Evolutionary conservation across 805 yeast species (phyloP).

Genomic region (Dipodascus geniculatus): DNA sequence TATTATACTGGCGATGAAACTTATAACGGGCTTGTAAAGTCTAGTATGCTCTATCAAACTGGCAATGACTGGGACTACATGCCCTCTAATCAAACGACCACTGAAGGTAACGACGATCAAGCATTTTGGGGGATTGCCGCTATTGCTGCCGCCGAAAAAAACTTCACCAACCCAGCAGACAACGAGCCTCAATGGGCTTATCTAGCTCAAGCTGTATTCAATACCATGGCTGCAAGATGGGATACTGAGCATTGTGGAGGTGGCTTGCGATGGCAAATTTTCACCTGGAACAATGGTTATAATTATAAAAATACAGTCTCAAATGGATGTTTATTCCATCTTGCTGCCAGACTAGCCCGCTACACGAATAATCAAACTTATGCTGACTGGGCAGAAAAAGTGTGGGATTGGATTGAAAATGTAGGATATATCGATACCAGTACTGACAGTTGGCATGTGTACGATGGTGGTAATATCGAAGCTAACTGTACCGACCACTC

Average conservation of each 20-base stretch:
- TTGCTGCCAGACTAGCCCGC: conserved; percentile 75
- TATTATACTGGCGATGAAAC: conserved; percentile 58
- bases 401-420: conserved; percentile 62
- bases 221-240: conserved; percentile 77
- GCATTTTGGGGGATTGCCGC: conserved; percentile 87
- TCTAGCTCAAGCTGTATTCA: conserved; percentile 73
- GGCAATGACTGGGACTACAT: conserved; percentile 57
- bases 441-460: conserved; percentile 33
- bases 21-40: conserved; percentile 41
- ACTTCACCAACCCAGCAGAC: conserved; percentile 58
- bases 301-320: conserved; percentile 76
- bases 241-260: conserved; percentile 53
- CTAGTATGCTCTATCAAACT: conserved; percentile 54
- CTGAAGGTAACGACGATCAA: conserved; percentile 92
- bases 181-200: conserved; percentile 61
- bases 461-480: conserved; percentile 56
- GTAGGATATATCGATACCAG: conserved; percentile 30
- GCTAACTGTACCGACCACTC: conserved; percentile 39
- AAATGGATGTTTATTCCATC: conserved; percentile 71
- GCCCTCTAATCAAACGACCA: conserved; percentile 68
- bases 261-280: conserved; percentile 88
- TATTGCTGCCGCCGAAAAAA: conserved; percentile 74
- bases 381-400: conserved; percentile 57
- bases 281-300: conserved; percentile 79
- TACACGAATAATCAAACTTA: conserved; percentile 63